Conservation (phyloP, 768 basidiomycete genomes). For the Austroboletus eburneus region DNA sequence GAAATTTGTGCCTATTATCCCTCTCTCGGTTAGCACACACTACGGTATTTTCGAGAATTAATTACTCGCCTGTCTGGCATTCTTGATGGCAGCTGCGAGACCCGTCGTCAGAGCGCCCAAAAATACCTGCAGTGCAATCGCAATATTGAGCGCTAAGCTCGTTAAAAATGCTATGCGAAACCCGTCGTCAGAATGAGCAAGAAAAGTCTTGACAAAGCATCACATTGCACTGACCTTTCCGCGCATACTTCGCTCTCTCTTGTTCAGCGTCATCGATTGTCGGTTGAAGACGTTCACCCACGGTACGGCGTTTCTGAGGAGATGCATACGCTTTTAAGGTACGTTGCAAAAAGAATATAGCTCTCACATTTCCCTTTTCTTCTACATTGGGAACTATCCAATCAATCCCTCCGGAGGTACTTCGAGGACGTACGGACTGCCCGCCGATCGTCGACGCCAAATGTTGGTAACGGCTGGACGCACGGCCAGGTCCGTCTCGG, state of each 20-base stretch:
- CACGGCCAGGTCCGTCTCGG: slow-evolving; percentile 12
- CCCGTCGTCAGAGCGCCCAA: slow-evolving; percentile 68
- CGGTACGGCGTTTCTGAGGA: slow-evolving; percentile 31
- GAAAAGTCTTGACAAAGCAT: not conserved
- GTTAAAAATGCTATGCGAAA: slow-evolving; percentile 18
- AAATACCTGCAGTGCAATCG: slow-evolving; percentile 60
- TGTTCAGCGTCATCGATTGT: slow-evolving; percentile 45
- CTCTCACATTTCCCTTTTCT: slow-evolving; percentile 18
- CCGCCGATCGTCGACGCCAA: not conserved
- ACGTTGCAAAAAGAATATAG: not conserved
- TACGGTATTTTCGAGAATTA: too few relatives aligned
- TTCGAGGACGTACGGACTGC: not conserved
- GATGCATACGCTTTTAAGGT: not conserved
- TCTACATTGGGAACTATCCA: slow-evolving; percentile 27
- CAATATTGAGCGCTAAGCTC: slow-evolving; percentile 37
- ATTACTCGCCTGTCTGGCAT: slow-evolving; percentile 40
- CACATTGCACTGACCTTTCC: slow-evolving; percentile 37
- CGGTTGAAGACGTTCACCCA: slow-evolving; percentile 51
- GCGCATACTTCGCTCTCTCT: slow-evolving; percentile 44
- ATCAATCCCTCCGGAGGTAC: slow-evolving; percentile 17
- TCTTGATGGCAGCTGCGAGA: slow-evolving; percentile 45
- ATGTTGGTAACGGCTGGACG: slow-evolving; percentile 11
- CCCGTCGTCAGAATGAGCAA: slow-evolving; percentile 8
- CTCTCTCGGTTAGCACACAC: too few relatives aligned
- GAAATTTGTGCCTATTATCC: slow-evolving; percentile 30